Evolutionary conservation across 2,329 filamentous ascomycete species (phyloP).

Genomic region (Neoascochyta sp.): DNA sequence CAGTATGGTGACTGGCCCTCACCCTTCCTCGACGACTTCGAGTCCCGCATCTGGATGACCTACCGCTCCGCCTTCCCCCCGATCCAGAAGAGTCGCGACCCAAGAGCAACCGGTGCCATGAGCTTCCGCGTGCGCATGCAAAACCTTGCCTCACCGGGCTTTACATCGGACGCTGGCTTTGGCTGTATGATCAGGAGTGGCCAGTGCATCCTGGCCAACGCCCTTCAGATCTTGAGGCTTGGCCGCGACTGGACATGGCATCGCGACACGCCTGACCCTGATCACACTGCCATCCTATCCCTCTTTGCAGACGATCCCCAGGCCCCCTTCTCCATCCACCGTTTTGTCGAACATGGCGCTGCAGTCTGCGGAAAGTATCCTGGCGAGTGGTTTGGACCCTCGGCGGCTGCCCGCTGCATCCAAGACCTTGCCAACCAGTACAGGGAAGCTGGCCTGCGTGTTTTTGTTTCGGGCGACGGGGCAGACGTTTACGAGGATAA

Average conservation of each 20-base stretch:
- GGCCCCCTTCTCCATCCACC: conserved; percentile 91
- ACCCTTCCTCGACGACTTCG: conserved; percentile 85
- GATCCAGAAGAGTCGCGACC: conserved; percentile 75
- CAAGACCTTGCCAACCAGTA: conserved; percentile 71
- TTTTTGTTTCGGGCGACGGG: conserved; percentile 87
- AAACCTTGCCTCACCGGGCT: conserved; percentile 76
- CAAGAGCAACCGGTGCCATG: conserved; percentile 66
- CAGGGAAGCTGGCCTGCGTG: conserved; percentile 60
- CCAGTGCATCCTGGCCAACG: conserved; percentile 87
- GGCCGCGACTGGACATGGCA: conserved; percentile 84
- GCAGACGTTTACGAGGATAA: conserved; percentile 90
- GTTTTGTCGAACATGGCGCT: conserved; percentile 86
- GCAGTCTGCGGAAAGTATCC: conserved; percentile 87
- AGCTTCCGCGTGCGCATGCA: conserved; percentile 82
- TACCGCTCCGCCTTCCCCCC: conserved; percentile 83
- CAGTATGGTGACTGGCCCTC: conserved; percentile 68
- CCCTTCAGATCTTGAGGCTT: conserved; percentile 66
- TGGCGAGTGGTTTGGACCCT: conserved; percentile 98
- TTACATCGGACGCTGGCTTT: conserved; percentile 93
- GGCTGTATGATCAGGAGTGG: conserved; percentile 98
- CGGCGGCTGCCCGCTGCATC: conserved; percentile 89
- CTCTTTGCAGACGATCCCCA: conserved; percentile 82
- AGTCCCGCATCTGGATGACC: conserved; percentile 92
- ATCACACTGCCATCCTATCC: conserved; percentile 69
- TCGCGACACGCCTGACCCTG: conserved; percentile 43